Evolutionary conservation across 495 filamentous ascomycete genomes (phyloP).

Genomic region (Hypoxylon rickii): DNA sequence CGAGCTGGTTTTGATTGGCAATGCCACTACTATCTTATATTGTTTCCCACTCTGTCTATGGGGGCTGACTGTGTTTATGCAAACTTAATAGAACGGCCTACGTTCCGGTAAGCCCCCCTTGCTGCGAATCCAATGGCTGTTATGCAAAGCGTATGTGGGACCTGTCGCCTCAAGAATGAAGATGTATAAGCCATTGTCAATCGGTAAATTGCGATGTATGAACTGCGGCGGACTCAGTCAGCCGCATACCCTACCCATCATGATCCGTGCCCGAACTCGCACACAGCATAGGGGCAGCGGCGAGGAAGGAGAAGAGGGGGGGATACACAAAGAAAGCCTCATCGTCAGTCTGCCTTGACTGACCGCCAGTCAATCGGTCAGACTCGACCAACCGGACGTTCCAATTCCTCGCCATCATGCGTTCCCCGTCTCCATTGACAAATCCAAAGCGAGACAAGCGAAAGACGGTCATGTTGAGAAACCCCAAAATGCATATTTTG

Average conservation of each 20-base stretch:
- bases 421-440: constrained; percentile 7
- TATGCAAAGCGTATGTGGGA: neutral
- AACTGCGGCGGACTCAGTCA: constrained; percentile 20
- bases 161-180: neutral
- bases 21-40: neutral
- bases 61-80: constrained; percentile 18
- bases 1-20: neutral
- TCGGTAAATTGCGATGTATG: constrained; percentile 23
- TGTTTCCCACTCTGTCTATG: no score
- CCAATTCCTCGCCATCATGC: constrained; percentile 18
- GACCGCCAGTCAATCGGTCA: neutral
- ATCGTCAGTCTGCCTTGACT: constrained; percentile 18
- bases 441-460: constrained; percentile 10
- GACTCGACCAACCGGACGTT: constrained; percentile 12
- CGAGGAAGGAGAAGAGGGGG: neutral
- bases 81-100: neutral
- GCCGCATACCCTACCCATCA: constrained; percentile 23
- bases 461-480: constrained; percentile 20
- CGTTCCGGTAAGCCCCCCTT: neutral
- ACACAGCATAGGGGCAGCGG: neutral
- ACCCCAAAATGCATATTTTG: constrained; percentile 30
- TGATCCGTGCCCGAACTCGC: constrained; percentile 7
- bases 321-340: neutral
- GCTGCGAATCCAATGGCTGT: neutral
- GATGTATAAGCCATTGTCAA: constrained; percentile 1